Base-by-base conservation (phyloP, 192 early-diverging fungal species). In the Anaeromyces robustus region DNA sequence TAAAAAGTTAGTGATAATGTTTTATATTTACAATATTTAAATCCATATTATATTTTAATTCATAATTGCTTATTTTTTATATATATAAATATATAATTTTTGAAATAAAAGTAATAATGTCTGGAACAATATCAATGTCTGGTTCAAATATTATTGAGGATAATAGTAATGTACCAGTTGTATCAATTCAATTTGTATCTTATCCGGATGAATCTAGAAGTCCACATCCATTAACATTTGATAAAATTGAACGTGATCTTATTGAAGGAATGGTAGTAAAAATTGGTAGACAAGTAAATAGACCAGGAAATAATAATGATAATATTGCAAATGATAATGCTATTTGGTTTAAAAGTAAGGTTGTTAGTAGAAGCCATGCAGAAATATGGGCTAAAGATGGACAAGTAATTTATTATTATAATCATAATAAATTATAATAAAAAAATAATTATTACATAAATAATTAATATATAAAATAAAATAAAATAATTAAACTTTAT, bases 311-410 rank as follows among this genome's bases (percentile, higher is more conserved):
- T 68, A 68, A 68, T n/a, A 68, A 68, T 68, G 52, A 68, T 68
- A 68, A 68, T 68, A 68, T 68, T n/a, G 52, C 52, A 9, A 29
- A 37, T 28, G 29, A 32, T 12, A 80, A 94, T 85, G 86, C 91
- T 29, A 89, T 95, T 77, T 92, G 92, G 34, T 95, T 95, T 89
- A 93, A 94, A 85, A 92, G 91, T 86, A 99, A 99, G 84, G 97
- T 99, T 77, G 97, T 98, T 17, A 92, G 91, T 78, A 89, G 97
- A 52, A 92, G 89, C 81, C 97, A 99, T 81, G 96, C 96, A 2
- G 97, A 98, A 84, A 92, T 99, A 78, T 98, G 95, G 92, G 89
- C 90, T 14, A 93, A 95, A 79, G 87, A 89, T 82, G 92, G 92
- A 4, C 90, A 88, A 85, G 89, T 90, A 30, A 77, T 81, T 80